phyloP scores from a whole-genome alignment of 2,329 filamentous ascomycete species.

The Cladophialophora immunda region DNA sequence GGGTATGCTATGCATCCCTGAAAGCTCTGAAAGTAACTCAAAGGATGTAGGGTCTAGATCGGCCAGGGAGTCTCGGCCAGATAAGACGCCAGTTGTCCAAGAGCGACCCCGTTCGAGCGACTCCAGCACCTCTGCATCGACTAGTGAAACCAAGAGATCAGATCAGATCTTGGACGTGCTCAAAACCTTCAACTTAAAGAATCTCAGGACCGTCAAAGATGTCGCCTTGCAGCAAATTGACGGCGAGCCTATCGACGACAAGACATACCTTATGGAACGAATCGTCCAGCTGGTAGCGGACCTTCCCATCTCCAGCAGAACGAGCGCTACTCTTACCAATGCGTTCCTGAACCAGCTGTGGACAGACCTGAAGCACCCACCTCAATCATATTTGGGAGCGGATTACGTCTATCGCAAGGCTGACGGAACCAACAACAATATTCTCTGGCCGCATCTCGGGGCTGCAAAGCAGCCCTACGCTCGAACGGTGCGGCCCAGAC shows the following conservation, averaged over 20 bases:
- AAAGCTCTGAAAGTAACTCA: slow-evolving; percentile 11
- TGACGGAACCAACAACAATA: slow-evolving; percentile 61
- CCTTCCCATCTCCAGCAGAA: slow-evolving; percentile 48
- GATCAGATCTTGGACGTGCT: slow-evolving; percentile 52
- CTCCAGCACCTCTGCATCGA: slow-evolving; percentile 20
- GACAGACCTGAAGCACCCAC: slow-evolving; percentile 64
- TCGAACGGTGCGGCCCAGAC: slow-evolving; percentile 67
- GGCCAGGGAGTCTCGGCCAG: slow-evolving; percentile 5
- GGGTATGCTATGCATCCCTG: slow-evolving; percentile 26
- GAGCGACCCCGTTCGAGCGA: slow-evolving; percentile 6
- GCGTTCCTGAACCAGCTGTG: slow-evolving; percentile 63
- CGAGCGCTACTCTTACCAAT: slow-evolving; percentile 55
- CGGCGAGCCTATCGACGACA: slow-evolving; percentile 68
- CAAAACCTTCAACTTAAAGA: slow-evolving; percentile 55
- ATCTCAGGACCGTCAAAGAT: slow-evolving; percentile 53
- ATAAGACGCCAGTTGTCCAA: slow-evolving; percentile 9
- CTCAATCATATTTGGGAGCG: slow-evolving; percentile 54
- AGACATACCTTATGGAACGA: slow-evolving; percentile 68
- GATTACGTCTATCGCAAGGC: slow-evolving; percentile 47
- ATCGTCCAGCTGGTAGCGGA: slow-evolving; percentile 58
- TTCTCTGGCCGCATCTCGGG: slow-evolving; percentile 70
- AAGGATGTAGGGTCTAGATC: slow-evolving; percentile 11
- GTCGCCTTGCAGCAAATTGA: slow-evolving; percentile 53
- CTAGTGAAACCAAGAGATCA: slow-evolving; percentile 23
- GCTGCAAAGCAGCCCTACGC: slow-evolving; percentile 74